A percentile compares a stretch with the other conserved stretches of the same genome.
These are phyloP conservation scores for Colletotrichum liaoningense DNA, from an alignment of 2,329 filamentous ascomycete species.

Conservation along the genomic window DNA sequence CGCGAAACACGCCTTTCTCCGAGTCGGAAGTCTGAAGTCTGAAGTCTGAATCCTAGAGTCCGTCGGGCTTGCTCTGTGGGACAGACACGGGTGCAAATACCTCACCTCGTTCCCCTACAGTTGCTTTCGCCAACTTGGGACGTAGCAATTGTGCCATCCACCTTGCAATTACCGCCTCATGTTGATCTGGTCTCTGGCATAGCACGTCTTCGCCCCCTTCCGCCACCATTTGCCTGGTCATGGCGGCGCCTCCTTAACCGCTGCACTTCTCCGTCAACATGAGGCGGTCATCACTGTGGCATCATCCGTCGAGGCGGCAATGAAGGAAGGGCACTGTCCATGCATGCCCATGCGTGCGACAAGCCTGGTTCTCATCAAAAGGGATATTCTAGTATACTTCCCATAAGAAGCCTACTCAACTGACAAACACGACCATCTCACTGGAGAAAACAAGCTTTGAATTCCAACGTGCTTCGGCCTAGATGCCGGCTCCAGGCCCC, in stretches of 20 bases:
- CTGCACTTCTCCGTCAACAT: background rate
- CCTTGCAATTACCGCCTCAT: background rate
- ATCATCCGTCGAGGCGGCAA: background rate
- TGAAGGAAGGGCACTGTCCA: background rate
- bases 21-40: background rate
- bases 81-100: background rate
- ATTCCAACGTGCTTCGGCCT: background rate
- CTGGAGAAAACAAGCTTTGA: background rate
- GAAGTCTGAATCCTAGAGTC: background rate
- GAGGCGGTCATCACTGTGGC: background rate
- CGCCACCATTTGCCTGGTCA: background rate
- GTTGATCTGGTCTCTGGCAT: background rate
- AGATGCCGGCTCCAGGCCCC: background rate
- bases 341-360: background rate
- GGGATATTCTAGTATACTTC: background rate
- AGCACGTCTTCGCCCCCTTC: background rate
- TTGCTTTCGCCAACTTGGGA: background rate
- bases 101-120: background rate
- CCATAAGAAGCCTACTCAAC: background rate
- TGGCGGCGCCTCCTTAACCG: background rate
- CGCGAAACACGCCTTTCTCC: slow-evolving; percentile 9
- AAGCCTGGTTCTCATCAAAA: background rate
- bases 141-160: background rate
- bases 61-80: background rate
- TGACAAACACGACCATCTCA: background rate